Evolutionary conservation across 306 rosid species (phyloP).

Genomic region (Glycine soja): DNA sequence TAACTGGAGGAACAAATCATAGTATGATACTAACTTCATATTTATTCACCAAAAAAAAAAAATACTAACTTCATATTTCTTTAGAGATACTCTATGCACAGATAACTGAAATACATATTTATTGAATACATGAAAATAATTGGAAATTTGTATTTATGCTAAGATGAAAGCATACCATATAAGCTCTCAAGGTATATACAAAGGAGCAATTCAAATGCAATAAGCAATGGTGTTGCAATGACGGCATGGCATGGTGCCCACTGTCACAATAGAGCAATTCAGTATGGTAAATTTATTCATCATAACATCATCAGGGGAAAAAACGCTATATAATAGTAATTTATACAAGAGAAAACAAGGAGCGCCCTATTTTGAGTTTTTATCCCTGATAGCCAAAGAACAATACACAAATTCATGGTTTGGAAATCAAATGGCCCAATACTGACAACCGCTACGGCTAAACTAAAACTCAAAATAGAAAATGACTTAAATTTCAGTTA

Average conservation of each 20-base stretch:
- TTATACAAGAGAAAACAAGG: constrained; percentile 20
- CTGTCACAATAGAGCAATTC: constrained; percentile 70
- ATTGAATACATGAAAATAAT: constrained; percentile 26
- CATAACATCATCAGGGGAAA: not conserved
- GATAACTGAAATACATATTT: constrained; percentile 31
- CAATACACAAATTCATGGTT: constrained; percentile 35
- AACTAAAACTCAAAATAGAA: constrained; percentile 36
- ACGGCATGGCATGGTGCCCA: constrained; percentile 99
- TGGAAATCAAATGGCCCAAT: constrained; percentile 23
- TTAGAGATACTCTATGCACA: constrained; percentile 8
- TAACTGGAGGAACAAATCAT: constrained; percentile 31
- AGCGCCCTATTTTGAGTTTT: constrained; percentile 31
- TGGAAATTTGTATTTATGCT: constrained; percentile 4
- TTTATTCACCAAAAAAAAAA: too few species aligned
- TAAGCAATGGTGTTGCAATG: constrained; percentile 87
- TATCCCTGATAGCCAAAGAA: constrained; percentile 29
- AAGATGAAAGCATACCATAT: constrained; percentile 63
- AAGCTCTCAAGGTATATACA: constrained; percentile 94
- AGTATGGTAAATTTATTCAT: not conserved
- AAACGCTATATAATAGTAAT: not conserved
- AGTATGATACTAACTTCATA: constrained; percentile 19
- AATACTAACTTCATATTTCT: not conserved
- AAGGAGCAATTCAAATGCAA: constrained; percentile 96
- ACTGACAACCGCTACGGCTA: not conserved
- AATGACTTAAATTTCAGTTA: constrained; percentile 32